These are phyloP conservation scores for Alternaria brassicicola DNA, from an alignment of 2,329 filamentous ascomycete species.

Conservation along the genomic window DNA sequence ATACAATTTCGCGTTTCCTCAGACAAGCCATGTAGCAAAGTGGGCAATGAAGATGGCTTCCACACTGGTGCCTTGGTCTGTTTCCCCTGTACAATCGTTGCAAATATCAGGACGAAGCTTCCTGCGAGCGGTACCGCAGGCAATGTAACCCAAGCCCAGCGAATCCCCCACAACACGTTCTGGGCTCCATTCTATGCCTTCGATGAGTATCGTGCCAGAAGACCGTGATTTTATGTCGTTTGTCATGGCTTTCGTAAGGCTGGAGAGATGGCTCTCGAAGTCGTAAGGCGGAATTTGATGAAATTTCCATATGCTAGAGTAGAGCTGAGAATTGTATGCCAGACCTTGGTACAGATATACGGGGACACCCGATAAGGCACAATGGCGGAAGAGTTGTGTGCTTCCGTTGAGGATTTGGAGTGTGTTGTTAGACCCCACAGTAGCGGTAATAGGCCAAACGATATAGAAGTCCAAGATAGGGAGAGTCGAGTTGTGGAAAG, in stretches of 20 bases:
- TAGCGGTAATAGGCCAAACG: not conserved
- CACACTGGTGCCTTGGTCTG: conserved; percentile 9
- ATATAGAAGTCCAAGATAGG: conserved; percentile 23
- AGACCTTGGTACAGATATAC: no score
- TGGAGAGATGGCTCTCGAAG: conserved; percentile 7
- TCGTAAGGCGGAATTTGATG: conserved; percentile 19
- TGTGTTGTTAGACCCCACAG: no score
- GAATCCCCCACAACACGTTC: conserved; percentile 19
- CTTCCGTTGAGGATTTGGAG: no score
- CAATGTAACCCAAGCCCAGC: conserved; percentile 25
- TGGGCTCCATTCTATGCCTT: conserved; percentile 19
- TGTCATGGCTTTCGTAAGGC: conserved; percentile 17
- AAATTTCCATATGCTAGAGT: conserved; percentile 18
- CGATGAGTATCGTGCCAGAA: conserved; percentile 5
- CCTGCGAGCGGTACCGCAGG: conserved; percentile 14
- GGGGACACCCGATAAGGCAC: no score
- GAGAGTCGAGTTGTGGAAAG: conserved; percentile 8
- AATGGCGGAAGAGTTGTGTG: no score
- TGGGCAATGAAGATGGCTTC: conserved; percentile 28
- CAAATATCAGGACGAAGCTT: conserved; percentile 18
- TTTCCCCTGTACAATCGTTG: conserved; percentile 15
- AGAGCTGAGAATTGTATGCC: no score
- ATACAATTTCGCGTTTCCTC: conserved; percentile 16
- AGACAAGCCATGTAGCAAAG: conserved; percentile 25
- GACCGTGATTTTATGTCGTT: conserved; percentile 18